phyloP scores from a whole-genome alignment of 2,329 filamentous ascomycete species.

The Trichoderma hamatum region DNA sequence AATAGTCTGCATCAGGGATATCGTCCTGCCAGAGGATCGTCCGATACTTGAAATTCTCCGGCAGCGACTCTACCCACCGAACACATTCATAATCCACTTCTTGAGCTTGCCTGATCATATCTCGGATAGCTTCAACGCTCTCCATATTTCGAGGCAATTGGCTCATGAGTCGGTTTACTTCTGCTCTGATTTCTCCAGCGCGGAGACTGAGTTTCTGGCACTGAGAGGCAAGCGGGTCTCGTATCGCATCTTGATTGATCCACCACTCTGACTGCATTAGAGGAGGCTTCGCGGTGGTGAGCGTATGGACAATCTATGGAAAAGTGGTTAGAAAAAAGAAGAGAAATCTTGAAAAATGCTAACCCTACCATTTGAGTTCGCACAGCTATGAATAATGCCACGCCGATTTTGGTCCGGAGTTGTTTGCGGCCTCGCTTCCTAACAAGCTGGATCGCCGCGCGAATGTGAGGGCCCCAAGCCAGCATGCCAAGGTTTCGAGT shows the following conservation, averaged over 20 bases:
- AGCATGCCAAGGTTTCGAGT: constrained; percentile 57
- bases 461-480: constrained; percentile 66
- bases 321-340: background rate
- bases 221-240: constrained; percentile 51
- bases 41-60: constrained; percentile 53
- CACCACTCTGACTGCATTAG: constrained; percentile 62
- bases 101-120: constrained; percentile 56
- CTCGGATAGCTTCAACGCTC: constrained; percentile 54
- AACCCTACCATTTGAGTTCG: constrained; percentile 60
- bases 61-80: constrained; percentile 55
- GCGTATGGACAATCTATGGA: constrained; percentile 57
- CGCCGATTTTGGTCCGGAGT: constrained; percentile 55
- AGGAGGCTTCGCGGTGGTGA: constrained; percentile 56
- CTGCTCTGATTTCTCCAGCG: constrained; percentile 58
- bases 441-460: constrained; percentile 64
- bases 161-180: constrained; percentile 55
- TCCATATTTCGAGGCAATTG: constrained; percentile 51
- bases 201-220: constrained; percentile 58
- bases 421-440: constrained; percentile 61
- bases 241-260: constrained; percentile 53
- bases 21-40: constrained; percentile 61
- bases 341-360: background rate
- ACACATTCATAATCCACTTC: constrained; percentile 55
- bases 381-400: constrained; percentile 61
- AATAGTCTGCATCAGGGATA: constrained; percentile 55